Conservation (phyloP, 805 yeast species). For the Starmerella khaoyaiensis region DNA sequence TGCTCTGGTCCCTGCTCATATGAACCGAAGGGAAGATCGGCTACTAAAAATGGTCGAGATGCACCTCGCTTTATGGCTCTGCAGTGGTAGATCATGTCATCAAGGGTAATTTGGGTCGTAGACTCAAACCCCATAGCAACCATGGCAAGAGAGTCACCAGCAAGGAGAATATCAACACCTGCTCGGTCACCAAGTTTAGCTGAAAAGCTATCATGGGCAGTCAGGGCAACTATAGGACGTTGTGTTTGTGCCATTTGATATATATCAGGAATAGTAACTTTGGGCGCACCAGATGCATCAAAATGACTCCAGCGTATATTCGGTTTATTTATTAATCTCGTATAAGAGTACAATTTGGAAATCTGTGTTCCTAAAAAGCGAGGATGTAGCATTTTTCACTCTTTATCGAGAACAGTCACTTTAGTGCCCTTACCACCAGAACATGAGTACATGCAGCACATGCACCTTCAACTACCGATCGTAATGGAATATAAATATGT, state of each 20-base stretch:
- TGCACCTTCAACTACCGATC: too few relatives aligned
- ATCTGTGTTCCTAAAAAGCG: too few relatives aligned
- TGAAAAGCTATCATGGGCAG: conserved; percentile 80
- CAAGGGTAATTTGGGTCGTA: conserved; percentile 60
- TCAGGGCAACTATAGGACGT: conserved; percentile 44
- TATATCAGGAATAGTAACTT: conserved; percentile 34
- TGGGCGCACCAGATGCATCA: conserved; percentile 15
- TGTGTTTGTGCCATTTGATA: conserved; percentile 26
- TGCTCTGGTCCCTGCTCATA: conserved; percentile 53
- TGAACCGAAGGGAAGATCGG: conserved; percentile 82
- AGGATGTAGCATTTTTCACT: too few relatives aligned
- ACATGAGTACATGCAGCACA: too few relatives aligned
- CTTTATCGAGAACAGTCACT: too few relatives aligned
- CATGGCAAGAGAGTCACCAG: conserved; percentile 93
- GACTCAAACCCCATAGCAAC: conserved; percentile 62
- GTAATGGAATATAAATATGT: too few relatives aligned
- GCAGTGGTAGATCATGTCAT: conserved; percentile 63
- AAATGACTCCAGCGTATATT: conserved; percentile 16
- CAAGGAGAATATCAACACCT: conserved; percentile 53
- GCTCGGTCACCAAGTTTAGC: conserved; percentile 56
- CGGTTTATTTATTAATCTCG: too few relatives aligned
- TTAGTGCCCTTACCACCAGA: too few relatives aligned
- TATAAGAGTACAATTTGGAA: too few relatives aligned
- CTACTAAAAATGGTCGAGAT: conserved; percentile 51
- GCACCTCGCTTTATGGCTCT: conserved; percentile 66